Evolutionary conservation across 176 grass and related monocot genomes (phyloP).

Genomic region (Rhynchospora pubera): DNA sequence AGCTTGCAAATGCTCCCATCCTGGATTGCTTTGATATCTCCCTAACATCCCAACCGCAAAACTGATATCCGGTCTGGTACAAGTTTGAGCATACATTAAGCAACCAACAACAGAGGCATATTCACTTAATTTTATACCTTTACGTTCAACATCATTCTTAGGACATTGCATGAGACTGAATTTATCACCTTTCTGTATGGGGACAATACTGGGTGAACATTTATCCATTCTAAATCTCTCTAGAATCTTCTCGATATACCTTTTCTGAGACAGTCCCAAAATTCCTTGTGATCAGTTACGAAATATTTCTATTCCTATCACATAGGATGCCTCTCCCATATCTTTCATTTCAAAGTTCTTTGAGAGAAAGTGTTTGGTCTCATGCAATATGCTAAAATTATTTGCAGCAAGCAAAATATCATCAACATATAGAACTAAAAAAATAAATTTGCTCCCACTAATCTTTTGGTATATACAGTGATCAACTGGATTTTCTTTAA

Average conservation of each 20-base stretch:
- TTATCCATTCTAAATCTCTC: conserved; percentile 10
- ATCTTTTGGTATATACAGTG: conserved; percentile 13
- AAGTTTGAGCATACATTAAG: not conserved
- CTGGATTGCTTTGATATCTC: not conserved
- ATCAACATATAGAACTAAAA: conserved; percentile 18
- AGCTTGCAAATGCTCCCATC: not conserved
- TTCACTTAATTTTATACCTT: not conserved
- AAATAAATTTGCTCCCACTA: conserved; percentile 9
- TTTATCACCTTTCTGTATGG: not conserved
- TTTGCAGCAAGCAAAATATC: conserved; percentile 14
- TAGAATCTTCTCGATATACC: not conserved
- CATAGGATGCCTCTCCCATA: conserved; percentile 7
- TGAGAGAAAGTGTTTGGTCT: conserved; percentile 7
- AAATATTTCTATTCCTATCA: not conserved
- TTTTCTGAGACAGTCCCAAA: conserved; percentile 13
- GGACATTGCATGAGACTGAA: conserved; percentile 5
- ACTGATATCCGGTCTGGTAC: conserved; percentile 1
- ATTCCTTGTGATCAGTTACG: not conserved
- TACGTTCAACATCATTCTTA: conserved; percentile 3
- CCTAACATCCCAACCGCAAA: not conserved
- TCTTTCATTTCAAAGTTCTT: conserved; percentile 27
- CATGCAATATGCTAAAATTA: not conserved
- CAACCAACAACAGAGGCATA: not conserved
- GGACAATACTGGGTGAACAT: not conserved
- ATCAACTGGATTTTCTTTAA: conserved; percentile 6